Evolutionary conservation across 352 stramenopile genomes (phyloP).

Genomic region (Halophytophthora batemanensis): DNA sequence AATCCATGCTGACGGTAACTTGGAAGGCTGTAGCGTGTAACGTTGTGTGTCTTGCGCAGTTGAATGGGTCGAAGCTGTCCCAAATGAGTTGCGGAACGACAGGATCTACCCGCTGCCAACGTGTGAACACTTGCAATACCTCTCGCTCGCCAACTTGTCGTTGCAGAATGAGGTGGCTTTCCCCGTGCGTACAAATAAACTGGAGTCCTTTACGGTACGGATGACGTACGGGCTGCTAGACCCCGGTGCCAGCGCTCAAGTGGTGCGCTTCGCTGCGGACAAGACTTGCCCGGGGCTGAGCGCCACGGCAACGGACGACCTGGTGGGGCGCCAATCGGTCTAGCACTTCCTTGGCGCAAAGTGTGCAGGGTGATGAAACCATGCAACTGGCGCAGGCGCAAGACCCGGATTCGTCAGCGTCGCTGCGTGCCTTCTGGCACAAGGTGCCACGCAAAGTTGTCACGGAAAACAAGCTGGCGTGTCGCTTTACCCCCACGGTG

Average conservation of each 20-base stretch:
- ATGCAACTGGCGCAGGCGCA: slow-evolving; percentile 39
- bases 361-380: slow-evolving; percentile 39
- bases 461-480: slow-evolving; percentile 65
- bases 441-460: slow-evolving; percentile 47
- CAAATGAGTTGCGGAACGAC: too few species aligned
- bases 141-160: slow-evolving; percentile 72
- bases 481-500: too few species aligned
- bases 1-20: too few species aligned
- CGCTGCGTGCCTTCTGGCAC: slow-evolving; percentile 43
- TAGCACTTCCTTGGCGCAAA: slow-evolving; percentile 61
- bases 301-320: slow-evolving; percentile 26
- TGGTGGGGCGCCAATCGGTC: slow-evolving; percentile 32
- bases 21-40: too few species aligned
- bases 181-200: slow-evolving; percentile 73
- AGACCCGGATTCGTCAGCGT: slow-evolving; percentile 31
- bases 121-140: too few species aligned
- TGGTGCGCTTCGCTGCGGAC: slow-evolving; percentile 39
- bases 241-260: slow-evolving; percentile 27
- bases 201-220: slow-evolving; percentile 70
- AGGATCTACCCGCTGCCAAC: too few species aligned
- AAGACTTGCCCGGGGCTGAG: slow-evolving; percentile 27
- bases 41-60: too few species aligned
- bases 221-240: slow-evolving; percentile 55
- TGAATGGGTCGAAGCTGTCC: too few species aligned
- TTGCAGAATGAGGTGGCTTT: slow-evolving; percentile 52